These are phyloP conservation scores for Solanum raphanifolium DNA, from an alignment of 257 asterid species.

Conservation along the genomic window DNA sequence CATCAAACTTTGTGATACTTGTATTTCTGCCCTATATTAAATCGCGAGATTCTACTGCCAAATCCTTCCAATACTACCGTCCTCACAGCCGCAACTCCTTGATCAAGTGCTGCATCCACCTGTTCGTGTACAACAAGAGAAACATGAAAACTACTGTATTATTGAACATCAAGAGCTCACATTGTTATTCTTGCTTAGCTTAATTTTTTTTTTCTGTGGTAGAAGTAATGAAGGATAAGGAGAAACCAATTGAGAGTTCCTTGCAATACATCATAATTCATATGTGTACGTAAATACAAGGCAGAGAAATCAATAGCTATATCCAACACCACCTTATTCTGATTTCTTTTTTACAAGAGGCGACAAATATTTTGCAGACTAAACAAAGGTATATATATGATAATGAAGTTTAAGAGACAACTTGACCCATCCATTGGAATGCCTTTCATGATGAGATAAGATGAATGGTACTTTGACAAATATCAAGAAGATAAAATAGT, in stretches of 20 bases:
- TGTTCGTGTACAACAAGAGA: constrained; percentile 10
- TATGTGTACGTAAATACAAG: background rate
- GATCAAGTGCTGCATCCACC: constrained; percentile 82
- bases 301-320: background rate
- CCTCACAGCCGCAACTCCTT: constrained; percentile 73
- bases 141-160: background rate
- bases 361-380: background rate
- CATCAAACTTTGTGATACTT: constrained; percentile 64
- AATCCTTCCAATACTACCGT: constrained; percentile 65
- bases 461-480: background rate
- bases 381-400: background rate
- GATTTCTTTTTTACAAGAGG: background rate
- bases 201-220: background rate
- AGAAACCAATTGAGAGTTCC: background rate
- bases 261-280: background rate
- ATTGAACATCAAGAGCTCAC: background rate
- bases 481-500: background rate
- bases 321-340: background rate
- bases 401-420: background rate
- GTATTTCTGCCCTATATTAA: constrained; percentile 91
- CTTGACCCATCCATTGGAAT: background rate
- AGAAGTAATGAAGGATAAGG: background rate
- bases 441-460: background rate
- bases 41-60: constrained; percentile 56
- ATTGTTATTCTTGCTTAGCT: background rate